These are phyloP conservation scores for Podospora tetraspora DNA, from an alignment of 495 filamentous ascomycete genomes.

Conservation along the genomic window DNA sequence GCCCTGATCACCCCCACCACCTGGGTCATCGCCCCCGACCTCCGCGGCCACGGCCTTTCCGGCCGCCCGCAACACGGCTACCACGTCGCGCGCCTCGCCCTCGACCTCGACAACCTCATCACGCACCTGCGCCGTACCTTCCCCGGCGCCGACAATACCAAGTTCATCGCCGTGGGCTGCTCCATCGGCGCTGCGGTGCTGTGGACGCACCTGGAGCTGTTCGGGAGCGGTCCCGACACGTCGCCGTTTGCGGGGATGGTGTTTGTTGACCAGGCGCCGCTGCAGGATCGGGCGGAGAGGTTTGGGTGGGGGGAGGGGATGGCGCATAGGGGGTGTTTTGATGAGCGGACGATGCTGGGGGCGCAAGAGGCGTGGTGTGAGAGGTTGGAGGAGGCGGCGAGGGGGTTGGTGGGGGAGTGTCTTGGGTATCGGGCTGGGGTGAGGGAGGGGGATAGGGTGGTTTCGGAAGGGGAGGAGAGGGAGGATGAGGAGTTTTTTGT, in stretches of 20 bases:
- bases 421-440: slow-evolving; percentile 35
- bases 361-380: slow-evolving; percentile 35
- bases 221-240: slow-evolving; percentile 17
- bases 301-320: slow-evolving; percentile 28
- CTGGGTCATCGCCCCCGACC: slow-evolving; percentile 40
- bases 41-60: slow-evolving; percentile 41
- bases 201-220: slow-evolving; percentile 42
- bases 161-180: slow-evolving; percentile 36
- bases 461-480: slow-evolving; percentile 15
- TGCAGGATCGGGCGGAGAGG: slow-evolving; percentile 35
- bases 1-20: slow-evolving; percentile 15
- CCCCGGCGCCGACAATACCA: not conserved
- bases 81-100: slow-evolving; percentile 42
- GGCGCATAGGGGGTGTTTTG: slow-evolving; percentile 35
- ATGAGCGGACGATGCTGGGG: slow-evolving; percentile 29
- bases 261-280: slow-evolving; percentile 45
- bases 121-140: slow-evolving; percentile 17
- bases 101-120: slow-evolving; percentile 37
- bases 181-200: slow-evolving; percentile 44
- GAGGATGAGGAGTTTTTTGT: slow-evolving; percentile 40
- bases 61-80: slow-evolving; percentile 31
- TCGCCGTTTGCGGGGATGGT: slow-evolving; percentile 30
- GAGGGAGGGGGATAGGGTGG: slow-evolving; percentile 7
- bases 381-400: slow-evolving; percentile 22
- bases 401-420: slow-evolving; percentile 35